Conservation (phyloP, 768 basidiomycete species). For the Naematelia aurantialba region DNA sequence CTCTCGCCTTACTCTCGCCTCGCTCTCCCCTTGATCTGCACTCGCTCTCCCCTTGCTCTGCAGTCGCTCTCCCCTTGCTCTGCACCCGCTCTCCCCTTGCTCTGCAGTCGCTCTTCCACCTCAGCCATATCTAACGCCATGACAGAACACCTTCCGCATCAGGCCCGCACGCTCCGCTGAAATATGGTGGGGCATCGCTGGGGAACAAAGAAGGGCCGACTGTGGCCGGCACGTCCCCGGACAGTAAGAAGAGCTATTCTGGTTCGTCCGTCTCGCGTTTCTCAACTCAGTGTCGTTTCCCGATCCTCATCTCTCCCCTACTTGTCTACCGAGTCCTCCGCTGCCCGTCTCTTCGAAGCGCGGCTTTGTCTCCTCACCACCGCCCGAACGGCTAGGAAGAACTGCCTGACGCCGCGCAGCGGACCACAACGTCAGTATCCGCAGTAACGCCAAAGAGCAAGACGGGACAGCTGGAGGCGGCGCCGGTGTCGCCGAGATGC, state of each 20-base stretch:
- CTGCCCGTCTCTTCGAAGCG: not conserved
- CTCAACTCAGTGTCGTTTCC: not conserved
- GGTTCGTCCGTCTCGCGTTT: conserved; percentile 23
- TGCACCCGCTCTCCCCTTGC: too few species aligned
- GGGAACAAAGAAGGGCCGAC: conserved; percentile 18
- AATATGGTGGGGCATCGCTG: conserved; percentile 40
- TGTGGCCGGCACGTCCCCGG: conserved; percentile 40
- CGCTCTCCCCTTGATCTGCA: not conserved
- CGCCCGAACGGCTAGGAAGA: not conserved
- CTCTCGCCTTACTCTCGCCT: not conserved
- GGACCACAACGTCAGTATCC: conserved; percentile 35
- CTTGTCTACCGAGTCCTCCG: not conserved
- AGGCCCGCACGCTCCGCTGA: conserved; percentile 31
- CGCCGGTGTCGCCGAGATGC: conserved; percentile 48
- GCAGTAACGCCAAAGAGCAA: conserved; percentile 35
- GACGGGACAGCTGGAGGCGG: conserved; percentile 46
- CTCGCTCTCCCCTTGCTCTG: not conserved
- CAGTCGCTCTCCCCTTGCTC: too few species aligned
- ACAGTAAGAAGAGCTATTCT: conserved; percentile 24
- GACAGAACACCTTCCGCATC: conserved; percentile 9
- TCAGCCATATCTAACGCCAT: not conserved
- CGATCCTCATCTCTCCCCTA: not conserved
- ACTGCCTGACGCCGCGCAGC: conserved; percentile 13
- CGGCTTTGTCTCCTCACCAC: not conserved
- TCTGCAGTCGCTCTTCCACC: too few species aligned